A percentile compares a stretch with the other conserved stretches of the same genome.
phyloP scores from a whole-genome alignment of 2,329 filamentous ascomycete species.

The Leptodontidium sp. region DNA sequence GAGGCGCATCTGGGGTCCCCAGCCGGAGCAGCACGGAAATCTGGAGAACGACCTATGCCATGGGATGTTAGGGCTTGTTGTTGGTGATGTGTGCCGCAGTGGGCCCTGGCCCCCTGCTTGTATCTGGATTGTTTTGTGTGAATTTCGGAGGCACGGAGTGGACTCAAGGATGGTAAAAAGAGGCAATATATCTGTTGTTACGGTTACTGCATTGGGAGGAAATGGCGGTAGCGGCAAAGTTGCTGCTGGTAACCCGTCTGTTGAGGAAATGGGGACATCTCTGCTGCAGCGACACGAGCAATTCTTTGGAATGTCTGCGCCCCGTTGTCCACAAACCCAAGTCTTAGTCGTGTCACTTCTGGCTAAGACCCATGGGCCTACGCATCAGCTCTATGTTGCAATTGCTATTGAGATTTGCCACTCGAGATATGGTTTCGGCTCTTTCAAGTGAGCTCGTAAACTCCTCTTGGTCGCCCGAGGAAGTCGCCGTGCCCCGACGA shows the following conservation, averaged over 20 bases:
- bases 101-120: neutral
- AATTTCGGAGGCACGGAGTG: constrained; percentile 1
- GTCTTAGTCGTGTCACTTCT: neutral
- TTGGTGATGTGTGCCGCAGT: neutral
- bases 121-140: neutral
- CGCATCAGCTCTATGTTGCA: neutral
- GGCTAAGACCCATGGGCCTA: neutral
- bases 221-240: constrained; percentile 8
- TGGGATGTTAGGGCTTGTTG: constrained; percentile 1
- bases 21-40: constrained; percentile 4
- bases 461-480: constrained; percentile 5
- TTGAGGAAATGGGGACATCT: neutral
- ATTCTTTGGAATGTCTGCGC: neutral
- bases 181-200: constrained; percentile 1
- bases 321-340: neutral
- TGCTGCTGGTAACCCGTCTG: constrained; percentile 12
- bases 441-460: constrained; percentile 9
- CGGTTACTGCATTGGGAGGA: constrained; percentile 4
- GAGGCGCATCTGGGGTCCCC: constrained; percentile 20
- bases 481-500: neutral
- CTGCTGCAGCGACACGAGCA: constrained; percentile 1
- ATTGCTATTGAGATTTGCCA: neutral
- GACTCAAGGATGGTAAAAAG: neutral
- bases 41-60: constrained; percentile 4
- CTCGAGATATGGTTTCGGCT: neutral